Conservation (phyloP, 805 yeast genomes). For the Clavispora vitiphila region DNA sequence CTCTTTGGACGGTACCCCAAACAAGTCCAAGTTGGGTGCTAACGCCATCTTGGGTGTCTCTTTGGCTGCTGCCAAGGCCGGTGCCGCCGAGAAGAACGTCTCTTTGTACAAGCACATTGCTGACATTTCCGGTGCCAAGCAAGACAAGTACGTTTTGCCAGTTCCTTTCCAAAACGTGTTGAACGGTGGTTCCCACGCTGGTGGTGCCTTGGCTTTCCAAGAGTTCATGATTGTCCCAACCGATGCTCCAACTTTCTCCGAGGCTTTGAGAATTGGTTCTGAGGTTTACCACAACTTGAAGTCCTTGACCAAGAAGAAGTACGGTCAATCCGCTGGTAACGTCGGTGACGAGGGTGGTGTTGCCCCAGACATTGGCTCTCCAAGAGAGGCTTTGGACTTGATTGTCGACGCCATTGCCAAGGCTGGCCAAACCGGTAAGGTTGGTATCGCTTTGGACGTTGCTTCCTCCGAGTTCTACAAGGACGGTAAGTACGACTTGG, state of each 20-base stretch:
- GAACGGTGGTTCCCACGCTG: constrained; percentile 99
- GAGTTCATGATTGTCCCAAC: constrained; percentile 99
- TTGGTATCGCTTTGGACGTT: constrained; percentile 89
- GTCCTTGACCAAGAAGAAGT: constrained; percentile 85
- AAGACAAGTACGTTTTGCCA: constrained; percentile 87
- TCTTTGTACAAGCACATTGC: constrained; percentile 93
- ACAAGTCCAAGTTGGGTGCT: constrained; percentile 97
- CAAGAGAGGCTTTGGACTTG: constrained; percentile 96
- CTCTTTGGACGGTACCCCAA: constrained; percentile 91
- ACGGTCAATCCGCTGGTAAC: constrained; percentile 98
- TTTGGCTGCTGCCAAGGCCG: constrained; percentile 95
- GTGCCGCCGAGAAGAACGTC: constrained; percentile 91
- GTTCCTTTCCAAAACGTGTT: constrained; percentile 99
- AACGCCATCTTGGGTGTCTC: constrained; percentile 98
- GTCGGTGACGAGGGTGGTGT: constrained; percentile 99
- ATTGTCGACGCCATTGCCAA: constrained; percentile 81
- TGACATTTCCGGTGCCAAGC: constrained; percentile 66
- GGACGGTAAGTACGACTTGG: constrained; percentile 95
- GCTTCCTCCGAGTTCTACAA: constrained; percentile 98
- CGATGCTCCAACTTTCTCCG: constrained; percentile 85
- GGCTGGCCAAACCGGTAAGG: constrained; percentile 94
- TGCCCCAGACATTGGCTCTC: constrained; percentile 94
- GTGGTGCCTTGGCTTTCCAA: constrained; percentile 98
- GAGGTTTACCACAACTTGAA: constrained; percentile 98
- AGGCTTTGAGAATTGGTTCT: constrained; percentile 94